These are phyloP conservation scores for Neurospora sp. DNA, from an alignment of 495 filamentous ascomycete genomes.

Conservation along the genomic window DNA sequence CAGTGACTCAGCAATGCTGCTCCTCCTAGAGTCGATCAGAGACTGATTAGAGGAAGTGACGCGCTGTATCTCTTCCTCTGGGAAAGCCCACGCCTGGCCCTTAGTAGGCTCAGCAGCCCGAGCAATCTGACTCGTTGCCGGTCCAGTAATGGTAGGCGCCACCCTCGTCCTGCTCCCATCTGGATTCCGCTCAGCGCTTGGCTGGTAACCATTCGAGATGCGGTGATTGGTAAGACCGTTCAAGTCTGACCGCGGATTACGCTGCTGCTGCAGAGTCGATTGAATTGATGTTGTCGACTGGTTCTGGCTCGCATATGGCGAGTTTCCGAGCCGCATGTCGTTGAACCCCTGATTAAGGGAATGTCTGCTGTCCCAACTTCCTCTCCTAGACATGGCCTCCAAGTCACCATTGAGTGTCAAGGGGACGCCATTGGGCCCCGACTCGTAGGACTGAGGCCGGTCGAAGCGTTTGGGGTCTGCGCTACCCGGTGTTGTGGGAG, in stretches of 20 bases:
- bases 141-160: conserved; percentile 67
- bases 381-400: conserved; percentile 49
- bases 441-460: conserved; percentile 37
- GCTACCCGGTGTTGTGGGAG: conserved; percentile 36
- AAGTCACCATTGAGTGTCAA: conserved; percentile 15
- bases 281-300: conserved; percentile 68
- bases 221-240: conserved; percentile 38
- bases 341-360: conserved; percentile 56
- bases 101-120: conserved; percentile 72
- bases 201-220: conserved; percentile 56
- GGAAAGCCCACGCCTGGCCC: conserved; percentile 75
- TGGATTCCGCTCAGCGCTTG: conserved; percentile 42
- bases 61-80: conserved; percentile 56
- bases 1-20: conserved; percentile 63
- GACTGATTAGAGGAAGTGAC: conserved; percentile 41
- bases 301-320: conserved; percentile 68
- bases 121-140: conserved; percentile 66
- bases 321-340: conserved; percentile 54
- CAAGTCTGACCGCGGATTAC: conserved; percentile 36
- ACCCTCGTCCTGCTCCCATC: conserved; percentile 46
- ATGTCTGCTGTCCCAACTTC: conserved; percentile 62
- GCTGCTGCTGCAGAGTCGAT: conserved; percentile 38
- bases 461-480: conserved; percentile 30
- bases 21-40: conserved; percentile 56
- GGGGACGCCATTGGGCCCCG: conserved; percentile 22